Conservation (phyloP, 2,329 filamentous ascomycete species). For the Stagonosporopsis cucurbitacearum region DNA sequence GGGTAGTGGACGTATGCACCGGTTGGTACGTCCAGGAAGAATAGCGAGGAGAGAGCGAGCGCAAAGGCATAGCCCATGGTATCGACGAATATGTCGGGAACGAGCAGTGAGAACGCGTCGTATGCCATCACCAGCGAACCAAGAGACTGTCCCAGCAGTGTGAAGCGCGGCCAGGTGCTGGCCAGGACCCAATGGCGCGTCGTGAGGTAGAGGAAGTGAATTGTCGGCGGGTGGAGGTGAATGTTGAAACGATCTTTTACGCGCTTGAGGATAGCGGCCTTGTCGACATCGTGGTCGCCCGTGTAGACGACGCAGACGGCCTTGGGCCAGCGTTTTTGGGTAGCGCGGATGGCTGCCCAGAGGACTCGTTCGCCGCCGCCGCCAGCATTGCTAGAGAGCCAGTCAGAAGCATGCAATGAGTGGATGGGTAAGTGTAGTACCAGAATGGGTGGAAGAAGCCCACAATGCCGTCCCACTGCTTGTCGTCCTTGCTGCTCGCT, state of each 20-base stretch:
- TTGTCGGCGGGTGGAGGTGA: constrained; percentile 77
- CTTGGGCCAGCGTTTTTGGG: constrained; percentile 85
- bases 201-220: constrained; percentile 89
- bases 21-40: constrained; percentile 82
- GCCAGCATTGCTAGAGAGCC: constrained; percentile 78
- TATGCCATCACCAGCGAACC: constrained; percentile 87
- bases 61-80: constrained; percentile 98
- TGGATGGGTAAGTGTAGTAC: constrained; percentile 56
- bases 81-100: constrained; percentile 93
- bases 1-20: constrained; percentile 97
- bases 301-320: constrained; percentile 94
- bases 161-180: constrained; percentile 89
- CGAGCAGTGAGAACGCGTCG: constrained; percentile 90
- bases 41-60: constrained; percentile 78
- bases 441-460: constrained; percentile 99
- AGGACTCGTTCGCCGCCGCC: constrained; percentile 95
- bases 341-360: constrained; percentile 93
- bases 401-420: constrained; percentile 25
- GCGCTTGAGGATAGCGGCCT: constrained; percentile 76
- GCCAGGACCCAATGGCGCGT: constrained; percentile 86
- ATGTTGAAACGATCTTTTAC: constrained; percentile 92
- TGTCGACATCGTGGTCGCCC: constrained; percentile 87
- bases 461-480: constrained; percentile 81
- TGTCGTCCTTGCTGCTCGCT: constrained; percentile 50
- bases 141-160: constrained; percentile 89